Conservation (phyloP, 352 stramenopile species). For the Phytopythium helicoides region DNA sequence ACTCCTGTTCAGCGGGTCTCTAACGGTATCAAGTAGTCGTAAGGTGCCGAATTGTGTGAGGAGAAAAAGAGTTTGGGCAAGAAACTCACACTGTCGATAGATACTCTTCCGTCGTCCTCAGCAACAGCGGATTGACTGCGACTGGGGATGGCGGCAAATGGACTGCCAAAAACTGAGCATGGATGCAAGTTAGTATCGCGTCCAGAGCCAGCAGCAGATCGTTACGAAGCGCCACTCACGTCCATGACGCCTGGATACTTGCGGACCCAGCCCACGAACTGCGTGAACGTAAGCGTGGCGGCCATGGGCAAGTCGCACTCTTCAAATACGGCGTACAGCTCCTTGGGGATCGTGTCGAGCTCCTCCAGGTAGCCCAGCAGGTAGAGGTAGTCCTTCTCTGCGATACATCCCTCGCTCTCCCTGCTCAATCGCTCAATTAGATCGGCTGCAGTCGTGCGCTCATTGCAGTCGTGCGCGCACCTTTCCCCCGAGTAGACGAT, state of each 20-base stretch:
- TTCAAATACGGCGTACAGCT: constrained; percentile 75
- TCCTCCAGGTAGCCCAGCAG: constrained; percentile 65
- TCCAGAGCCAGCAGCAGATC: background rate
- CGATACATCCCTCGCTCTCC: constrained; percentile 55
- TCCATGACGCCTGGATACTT: constrained; percentile 65
- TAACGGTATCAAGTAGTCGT: constrained; percentile 9
- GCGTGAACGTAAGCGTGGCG: constrained; percentile 49
- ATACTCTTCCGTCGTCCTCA: constrained; percentile 44
- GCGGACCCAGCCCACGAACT: constrained; percentile 78
- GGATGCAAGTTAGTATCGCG: constrained; percentile 34
- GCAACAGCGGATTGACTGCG: constrained; percentile 29
- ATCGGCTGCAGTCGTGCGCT: background rate
- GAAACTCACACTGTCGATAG: constrained; percentile 27
- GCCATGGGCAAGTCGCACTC: constrained; percentile 59
- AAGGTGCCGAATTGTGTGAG: no score
- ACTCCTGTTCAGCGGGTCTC: constrained; percentile 75
- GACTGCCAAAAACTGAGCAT: constrained; percentile 1
- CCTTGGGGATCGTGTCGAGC: constrained; percentile 64
- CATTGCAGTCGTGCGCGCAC: constrained; percentile 19
- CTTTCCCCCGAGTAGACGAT: constrained; percentile 68
- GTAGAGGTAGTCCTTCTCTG: constrained; percentile 68
- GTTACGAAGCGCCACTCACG: constrained; percentile 23
- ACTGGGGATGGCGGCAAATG: constrained; percentile 30
- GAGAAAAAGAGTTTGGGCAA: background rate
- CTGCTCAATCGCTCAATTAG: constrained; percentile 5